These are phyloP conservation scores for Pythium coloratum DNA, from an alignment of 352 stramenopile species.

Conservation along the genomic window DNA sequence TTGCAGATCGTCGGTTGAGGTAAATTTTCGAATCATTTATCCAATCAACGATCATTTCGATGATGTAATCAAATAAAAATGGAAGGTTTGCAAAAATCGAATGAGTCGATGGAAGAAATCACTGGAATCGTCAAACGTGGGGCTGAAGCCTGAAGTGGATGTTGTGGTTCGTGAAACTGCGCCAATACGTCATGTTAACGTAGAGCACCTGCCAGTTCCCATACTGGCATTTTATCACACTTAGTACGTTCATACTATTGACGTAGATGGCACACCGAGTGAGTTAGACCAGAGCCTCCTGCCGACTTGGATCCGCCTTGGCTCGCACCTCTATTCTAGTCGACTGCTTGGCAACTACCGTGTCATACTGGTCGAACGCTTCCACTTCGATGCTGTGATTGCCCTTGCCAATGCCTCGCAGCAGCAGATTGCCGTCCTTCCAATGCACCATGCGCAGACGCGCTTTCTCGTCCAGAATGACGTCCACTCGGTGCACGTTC, in stretches of 20 bases:
- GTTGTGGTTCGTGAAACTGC: not conserved
- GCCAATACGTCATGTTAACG: too few species aligned
- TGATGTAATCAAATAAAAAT: not conserved
- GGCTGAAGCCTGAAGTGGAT: not conserved
- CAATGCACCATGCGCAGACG: constrained; percentile 35
- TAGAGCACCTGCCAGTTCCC: too few species aligned
- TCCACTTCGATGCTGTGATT: constrained; percentile 33
- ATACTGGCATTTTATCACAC: too few species aligned
- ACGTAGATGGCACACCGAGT: not conserved
- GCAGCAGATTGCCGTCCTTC: constrained; percentile 41
- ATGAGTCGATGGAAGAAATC: not conserved
- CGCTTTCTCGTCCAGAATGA: constrained; percentile 33
- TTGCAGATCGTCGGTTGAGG: not conserved
- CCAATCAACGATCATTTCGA: not conserved
- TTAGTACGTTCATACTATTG: too few species aligned
- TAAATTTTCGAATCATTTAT: not conserved
- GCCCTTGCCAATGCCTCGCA: constrained; percentile 38
- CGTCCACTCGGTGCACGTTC: constrained; percentile 35
- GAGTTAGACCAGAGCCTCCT: not conserved
- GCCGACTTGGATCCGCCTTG: not conserved
- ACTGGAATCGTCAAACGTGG: not conserved
- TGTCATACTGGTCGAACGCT: constrained; percentile 18
- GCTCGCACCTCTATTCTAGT: constrained; percentile 3
- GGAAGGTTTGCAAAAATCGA: constrained; percentile 9
- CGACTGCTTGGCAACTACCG: not conserved